Evolutionary conservation across 2,329 filamentous ascomycete genomes (phyloP).

Genomic region (Aspergillus quadricinctus): DNA sequence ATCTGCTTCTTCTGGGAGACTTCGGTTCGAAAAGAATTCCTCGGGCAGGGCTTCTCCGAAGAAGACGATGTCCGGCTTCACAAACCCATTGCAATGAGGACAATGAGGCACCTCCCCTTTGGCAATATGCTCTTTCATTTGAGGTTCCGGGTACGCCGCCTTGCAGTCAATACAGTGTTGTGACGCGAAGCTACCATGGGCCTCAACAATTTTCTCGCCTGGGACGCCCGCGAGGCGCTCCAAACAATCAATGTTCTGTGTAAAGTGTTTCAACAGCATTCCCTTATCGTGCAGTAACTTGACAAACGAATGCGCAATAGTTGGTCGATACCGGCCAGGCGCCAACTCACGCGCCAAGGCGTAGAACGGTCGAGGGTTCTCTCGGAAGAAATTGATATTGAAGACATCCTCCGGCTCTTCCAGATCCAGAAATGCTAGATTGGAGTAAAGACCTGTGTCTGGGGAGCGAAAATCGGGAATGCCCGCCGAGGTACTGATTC

Average conservation of each 20-base stretch:
- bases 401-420: constrained; percentile 92
- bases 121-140: constrained; percentile 67
- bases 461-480: constrained; percentile 95
- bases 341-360: constrained; percentile 87
- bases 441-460: constrained; percentile 88
- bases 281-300: constrained; percentile 73
- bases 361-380: constrained; percentile 87
- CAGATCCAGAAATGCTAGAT: constrained; percentile 78
- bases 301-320: constrained; percentile 86
- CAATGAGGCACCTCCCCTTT: constrained; percentile 69
- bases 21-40: constrained; percentile 58
- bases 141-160: constrained; percentile 62
- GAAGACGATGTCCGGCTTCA: constrained; percentile 94
- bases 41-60: constrained; percentile 73
- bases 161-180: constrained; percentile 92
- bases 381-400: constrained; percentile 81
- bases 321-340: constrained; percentile 83
- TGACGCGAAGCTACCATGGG: constrained; percentile 88
- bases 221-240: constrained; percentile 85
- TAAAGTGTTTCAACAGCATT: constrained; percentile 80
- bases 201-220: constrained; percentile 76
- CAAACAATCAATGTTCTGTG: constrained; percentile 96
- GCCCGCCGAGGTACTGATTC: constrained; percentile 55
- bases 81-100: constrained; percentile 65
- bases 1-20: constrained; percentile 61